These are phyloP conservation scores for Paraurostyla sp. DNA, from an alignment of 73 alveolate species.

Conservation along the genomic window DNA sequence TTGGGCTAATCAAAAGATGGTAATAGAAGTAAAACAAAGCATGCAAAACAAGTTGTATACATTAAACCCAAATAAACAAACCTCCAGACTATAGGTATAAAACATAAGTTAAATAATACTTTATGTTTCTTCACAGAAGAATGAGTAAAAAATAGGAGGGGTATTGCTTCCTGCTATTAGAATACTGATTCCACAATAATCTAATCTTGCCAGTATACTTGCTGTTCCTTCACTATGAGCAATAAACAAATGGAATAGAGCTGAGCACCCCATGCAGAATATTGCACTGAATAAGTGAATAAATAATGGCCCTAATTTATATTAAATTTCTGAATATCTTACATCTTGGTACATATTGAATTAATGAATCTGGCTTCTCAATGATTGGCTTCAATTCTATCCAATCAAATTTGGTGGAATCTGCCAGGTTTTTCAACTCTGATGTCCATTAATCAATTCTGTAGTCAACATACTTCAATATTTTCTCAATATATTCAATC, in stretches of 20 bases:
- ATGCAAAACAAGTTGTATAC: slow-evolving; percentile 21
- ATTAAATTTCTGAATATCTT: neutral
- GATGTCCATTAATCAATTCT: neutral
- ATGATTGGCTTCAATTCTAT: neutral
- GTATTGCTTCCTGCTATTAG: slow-evolving; percentile 94
- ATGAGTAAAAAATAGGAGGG: slow-evolving; percentile 93
- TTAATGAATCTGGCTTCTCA: neutral
- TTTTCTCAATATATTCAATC: slow-evolving; percentile 8
- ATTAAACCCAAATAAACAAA: neutral
- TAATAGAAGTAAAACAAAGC: slow-evolving; percentile 55
- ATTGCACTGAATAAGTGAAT: slow-evolving; percentile 90
- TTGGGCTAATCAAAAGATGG: slow-evolving; percentile 55
- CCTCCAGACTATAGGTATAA: slow-evolving; percentile 9
- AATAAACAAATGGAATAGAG: slow-evolving; percentile 88
- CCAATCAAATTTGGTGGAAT: neutral
- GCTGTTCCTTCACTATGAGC: slow-evolving; percentile 72
- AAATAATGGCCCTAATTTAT: slow-evolving; percentile 79
- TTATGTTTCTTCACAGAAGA: slow-evolving; percentile 79
- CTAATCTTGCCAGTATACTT: slow-evolving; percentile 88
- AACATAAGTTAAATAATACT: neutral
- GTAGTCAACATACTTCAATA: neutral
- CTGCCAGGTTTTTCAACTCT: neutral
- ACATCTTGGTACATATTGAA: slow-evolving; percentile 45
- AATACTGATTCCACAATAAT: slow-evolving; percentile 95
- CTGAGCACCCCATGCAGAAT: slow-evolving; percentile 88